phyloP scores from a whole-genome alignment of 352 stramenopile species.

The Globisporangium splendens region DNA sequence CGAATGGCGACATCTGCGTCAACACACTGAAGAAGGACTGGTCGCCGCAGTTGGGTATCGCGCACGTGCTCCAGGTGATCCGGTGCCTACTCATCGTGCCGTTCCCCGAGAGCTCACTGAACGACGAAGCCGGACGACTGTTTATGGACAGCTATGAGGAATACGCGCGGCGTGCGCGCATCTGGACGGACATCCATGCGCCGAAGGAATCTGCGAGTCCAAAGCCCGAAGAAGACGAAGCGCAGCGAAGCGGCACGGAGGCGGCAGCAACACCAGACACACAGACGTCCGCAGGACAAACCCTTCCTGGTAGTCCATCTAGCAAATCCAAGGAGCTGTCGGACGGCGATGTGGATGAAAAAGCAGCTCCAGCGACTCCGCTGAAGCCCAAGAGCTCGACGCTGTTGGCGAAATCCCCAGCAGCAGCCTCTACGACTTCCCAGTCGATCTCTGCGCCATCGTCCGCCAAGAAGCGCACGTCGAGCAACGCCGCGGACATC shows the following conservation, averaged over 20 bases:
- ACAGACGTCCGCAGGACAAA: background rate
- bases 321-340: conserved; percentile 5
- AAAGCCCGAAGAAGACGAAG: conserved; percentile 14
- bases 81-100: conserved; percentile 99
- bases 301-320: background rate
- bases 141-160: conserved; percentile 99
- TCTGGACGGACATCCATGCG: conserved; percentile 92
- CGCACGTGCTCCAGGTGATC: conserved; percentile 97
- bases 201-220: conserved; percentile 27
- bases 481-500: conserved; percentile 23
- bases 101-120: conserved; percentile 98
- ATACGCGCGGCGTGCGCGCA: conserved; percentile 85
- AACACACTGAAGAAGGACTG: conserved; percentile 99
- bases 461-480: conserved; percentile 43
- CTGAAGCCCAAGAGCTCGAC: conserved; percentile 1
- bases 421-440: background rate
- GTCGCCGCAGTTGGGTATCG: conserved; percentile 91
- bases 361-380: conserved; percentile 2
- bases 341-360: background rate
- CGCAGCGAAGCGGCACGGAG: background rate
- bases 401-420: background rate
- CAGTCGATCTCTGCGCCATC: conserved; percentile 14
- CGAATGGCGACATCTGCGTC: conserved; percentile 98
- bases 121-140: conserved; percentile 98
- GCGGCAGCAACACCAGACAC: background rate